phyloP scores from a whole-genome alignment of 164 flowering plant species.

The Sextonia rubra region DNA sequence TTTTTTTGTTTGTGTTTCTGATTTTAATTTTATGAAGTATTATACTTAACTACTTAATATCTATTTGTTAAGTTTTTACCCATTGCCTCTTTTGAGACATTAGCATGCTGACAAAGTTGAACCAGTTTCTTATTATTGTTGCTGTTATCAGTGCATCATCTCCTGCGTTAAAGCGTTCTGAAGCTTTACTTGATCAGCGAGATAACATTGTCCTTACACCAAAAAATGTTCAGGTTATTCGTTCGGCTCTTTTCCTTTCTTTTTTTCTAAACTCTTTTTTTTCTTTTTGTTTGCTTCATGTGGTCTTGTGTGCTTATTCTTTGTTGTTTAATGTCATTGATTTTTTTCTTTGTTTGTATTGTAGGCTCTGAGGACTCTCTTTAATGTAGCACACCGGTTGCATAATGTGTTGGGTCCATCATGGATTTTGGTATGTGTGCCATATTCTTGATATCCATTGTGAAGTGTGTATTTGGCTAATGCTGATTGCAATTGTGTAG shows the following conservation, averaged over 20 bases:
- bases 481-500: conserved; percentile 33
- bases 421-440: conserved; percentile 80
- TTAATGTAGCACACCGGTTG: conserved; percentile 88
- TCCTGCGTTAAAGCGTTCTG: conserved; percentile 77
- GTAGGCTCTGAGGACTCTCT: conserved; percentile 96
- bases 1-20: neutral
- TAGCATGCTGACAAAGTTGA: conserved; percentile 2
- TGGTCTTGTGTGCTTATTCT: neutral
- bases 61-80: neutral
- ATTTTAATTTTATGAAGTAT: neutral
- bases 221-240: conserved; percentile 89
- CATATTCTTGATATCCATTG: conserved; percentile 1
- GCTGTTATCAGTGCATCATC: conserved; percentile 33
- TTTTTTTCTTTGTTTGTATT: conserved; percentile 2
- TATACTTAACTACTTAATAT: too few species aligned
- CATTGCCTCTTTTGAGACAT: neutral
- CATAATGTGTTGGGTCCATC: conserved; percentile 93
- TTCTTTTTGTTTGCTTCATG: neutral
- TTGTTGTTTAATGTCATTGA: neutral
- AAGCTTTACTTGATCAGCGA: conserved; percentile 55
- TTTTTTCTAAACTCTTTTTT: neutral
- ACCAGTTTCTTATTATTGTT: conserved; percentile 8
- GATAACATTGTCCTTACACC: conserved; percentile 80
- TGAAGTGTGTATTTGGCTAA: neutral
- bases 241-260: neutral